Percentiles rank a stretch among this genome's conserved stretches.
phyloP scores from a whole-genome alignment of 805 yeast species.

The Ogataea ganodermae region DNA sequence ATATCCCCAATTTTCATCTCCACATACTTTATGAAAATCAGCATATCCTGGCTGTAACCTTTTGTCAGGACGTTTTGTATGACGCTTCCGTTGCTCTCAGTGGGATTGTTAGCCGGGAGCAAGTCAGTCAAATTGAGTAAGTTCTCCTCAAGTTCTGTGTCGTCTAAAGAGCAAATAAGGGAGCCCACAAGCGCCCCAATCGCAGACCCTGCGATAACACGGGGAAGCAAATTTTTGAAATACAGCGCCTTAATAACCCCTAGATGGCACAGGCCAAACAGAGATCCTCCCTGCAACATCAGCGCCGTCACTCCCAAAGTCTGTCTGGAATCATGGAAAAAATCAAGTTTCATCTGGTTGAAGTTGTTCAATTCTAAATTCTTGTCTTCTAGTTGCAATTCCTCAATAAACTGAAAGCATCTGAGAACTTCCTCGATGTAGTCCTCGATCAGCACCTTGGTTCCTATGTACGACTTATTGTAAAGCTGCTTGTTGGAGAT shows the following conservation, averaged over 20 bases:
- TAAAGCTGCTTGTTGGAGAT: slow-evolving; percentile 78
- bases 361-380: slow-evolving; percentile 42
- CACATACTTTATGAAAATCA: slow-evolving; percentile 77
- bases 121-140: slow-evolving; percentile 49
- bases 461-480: slow-evolving; percentile 82
- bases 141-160: slow-evolving; percentile 56
- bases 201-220: slow-evolving; percentile 87
- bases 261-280: slow-evolving; percentile 90
- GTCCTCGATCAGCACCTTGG: slow-evolving; percentile 85
- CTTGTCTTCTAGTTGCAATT: slow-evolving; percentile 34
- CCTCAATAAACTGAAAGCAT: slow-evolving; percentile 63
- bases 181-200: slow-evolving; percentile 94
- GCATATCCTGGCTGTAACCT: slow-evolving; percentile 85
- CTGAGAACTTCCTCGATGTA: slow-evolving; percentile 75
- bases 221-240: slow-evolving; percentile 72
- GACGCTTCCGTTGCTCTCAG: slow-evolving; percentile 55
- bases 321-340: slow-evolving; percentile 83
- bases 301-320: slow-evolving; percentile 90
- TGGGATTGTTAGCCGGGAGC: slow-evolving; percentile 30
- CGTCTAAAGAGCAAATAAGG: slow-evolving; percentile 71
- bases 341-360: slow-evolving; percentile 64
- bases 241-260: slow-evolving; percentile 90
- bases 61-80: slow-evolving; percentile 74
- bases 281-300: slow-evolving; percentile 90
- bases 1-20: slow-evolving; percentile 72